Base-by-base conservation (phyloP, 176 grass and related monocot genomes). In the Dendrocalamus sinicus region DNA sequence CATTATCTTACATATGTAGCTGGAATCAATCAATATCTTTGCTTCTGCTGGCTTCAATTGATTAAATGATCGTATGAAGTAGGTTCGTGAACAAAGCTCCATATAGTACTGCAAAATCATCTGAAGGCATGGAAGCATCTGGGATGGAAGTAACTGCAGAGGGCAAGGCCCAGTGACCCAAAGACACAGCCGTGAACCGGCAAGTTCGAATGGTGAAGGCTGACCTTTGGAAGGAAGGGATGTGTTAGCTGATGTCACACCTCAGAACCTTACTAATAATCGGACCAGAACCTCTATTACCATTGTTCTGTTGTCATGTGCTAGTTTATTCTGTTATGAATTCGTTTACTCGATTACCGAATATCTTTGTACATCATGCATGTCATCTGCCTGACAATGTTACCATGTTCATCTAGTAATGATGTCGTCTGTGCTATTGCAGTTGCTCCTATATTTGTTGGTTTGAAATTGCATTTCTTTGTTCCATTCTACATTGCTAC, bases 41-140 rank as follows among this genome's bases (percentile, higher is more conserved):
- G 54, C 50, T 35, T 70, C 0, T 73, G 60, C 3, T 77, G 13
- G 12, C 11, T 68, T 16, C 3, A 50, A 71, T 26, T 85, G 39
- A 88, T 82, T 61, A 77, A 70, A 40, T 61, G n/a, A 9, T 74
- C 70, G 8, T 72, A 17, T 45, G 71, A 44, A 77, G 40, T 88
- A 98, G 96, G 91, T 72, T 95, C 7, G 91, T 95, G 61, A 98
- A 46, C 91, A 98, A 98, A 83, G 87, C 89, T 74, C 93, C 95
- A 8, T 95, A 95, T 77, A 53, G 70, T 15, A 60, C 76, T 6
- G 80, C 65, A 20, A 98, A 98, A 84, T 79, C 91, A 22, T 89
- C 73, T 0, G 89, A 95, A 35, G 85, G 89, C 82, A 91, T 89
- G 69, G 91, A 93, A 50, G 86, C 88, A 15, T 43, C 71, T 4